Evolutionary conservation across 768 basidiomycete genomes (phyloP).

Genomic region (Pisolithus albus): DNA sequence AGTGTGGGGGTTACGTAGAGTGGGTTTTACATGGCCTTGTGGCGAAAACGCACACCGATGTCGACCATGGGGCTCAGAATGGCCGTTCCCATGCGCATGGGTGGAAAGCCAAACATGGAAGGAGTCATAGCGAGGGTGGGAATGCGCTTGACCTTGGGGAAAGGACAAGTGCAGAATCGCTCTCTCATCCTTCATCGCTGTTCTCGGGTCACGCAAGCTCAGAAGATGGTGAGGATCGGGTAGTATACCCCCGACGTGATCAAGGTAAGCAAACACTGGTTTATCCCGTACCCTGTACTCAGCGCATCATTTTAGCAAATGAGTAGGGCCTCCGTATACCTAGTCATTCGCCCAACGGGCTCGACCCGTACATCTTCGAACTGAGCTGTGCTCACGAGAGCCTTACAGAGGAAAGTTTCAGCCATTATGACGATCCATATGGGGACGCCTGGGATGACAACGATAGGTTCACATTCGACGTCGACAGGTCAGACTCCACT

Average conservation of each 20-base stretch:
- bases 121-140: constrained; percentile 37
- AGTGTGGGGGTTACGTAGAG: constrained; percentile 29
- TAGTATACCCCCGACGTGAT: constrained; percentile 23
- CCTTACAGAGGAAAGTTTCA: constrained; percentile 17
- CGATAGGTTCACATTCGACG: constrained; percentile 15
- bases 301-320: constrained; percentile 15
- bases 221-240: constrained; percentile 19
- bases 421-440: not conserved
- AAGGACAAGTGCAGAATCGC: constrained; percentile 18
- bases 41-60: constrained; percentile 11
- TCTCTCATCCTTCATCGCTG: constrained; percentile 23
- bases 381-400: constrained; percentile 20
- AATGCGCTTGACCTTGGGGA: constrained; percentile 32
- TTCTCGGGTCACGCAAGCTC: constrained; percentile 5
- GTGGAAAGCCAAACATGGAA: constrained; percentile 13
- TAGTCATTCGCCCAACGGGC: constrained; percentile 7
- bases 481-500: constrained; percentile 5
- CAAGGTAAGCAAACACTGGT: constrained; percentile 12
- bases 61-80: constrained; percentile 10
- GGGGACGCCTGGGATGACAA: constrained; percentile 20
- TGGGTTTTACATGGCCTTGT: constrained; percentile 27
- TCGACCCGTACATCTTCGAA: constrained; percentile 18
- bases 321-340: constrained; percentile 24
- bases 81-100: not conserved
- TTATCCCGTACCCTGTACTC: constrained; percentile 2